Base-by-base conservation (phyloP, 2,329 filamentous ascomycete genomes). In the Parastagonospora nodorum region DNA sequence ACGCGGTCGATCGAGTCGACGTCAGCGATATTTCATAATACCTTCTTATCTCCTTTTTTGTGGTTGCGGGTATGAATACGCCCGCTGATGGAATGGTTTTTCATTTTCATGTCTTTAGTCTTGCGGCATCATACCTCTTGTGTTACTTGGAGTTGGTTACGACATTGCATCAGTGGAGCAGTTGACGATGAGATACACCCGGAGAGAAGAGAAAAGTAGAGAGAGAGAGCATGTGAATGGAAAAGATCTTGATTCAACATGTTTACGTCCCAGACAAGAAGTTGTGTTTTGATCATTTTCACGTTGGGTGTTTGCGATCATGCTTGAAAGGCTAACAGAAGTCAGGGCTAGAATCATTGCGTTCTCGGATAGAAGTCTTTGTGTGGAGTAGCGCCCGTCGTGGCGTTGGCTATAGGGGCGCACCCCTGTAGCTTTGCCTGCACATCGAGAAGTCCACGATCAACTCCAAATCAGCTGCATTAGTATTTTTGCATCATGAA, bases 61-160 rank as follows among this genome's bases (percentile, higher is more conserved):
- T 53, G 49, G 51, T 53, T 58, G 48, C 46, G 52, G 57, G 55
- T 48, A 52, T 56, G 27, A 9, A 54, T 48, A 53, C 29, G 31
- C 54, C 51, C 50, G 29, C 36, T 45, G 48, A 36, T 40, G 46
- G 53, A 57, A 29, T 5, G 16, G n/a, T 45, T 35, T 42, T 37
- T 37, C 45, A 32, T 8, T n/a, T 15, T 45, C 19, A 7, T 44
- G 30, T 41, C 40, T 43, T 16, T 35, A 16, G 35, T 48, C 19
- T 40, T 33, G 28, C 32, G 27, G 14, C 33, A 37, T 37, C 42
- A 37, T 42, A 42, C 30, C 41, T 19, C 12, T 42, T 19, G 8
- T 5, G 37, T 24, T 39, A 30, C 14, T 29, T 11, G 39, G 39
- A 42, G 39, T 42, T 42, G 12, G 8, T 30, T n/a, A 16, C 28